Conservation (phyloP, 495 filamentous ascomycete genomes). For the Talaromyces proteolyticus region DNA sequence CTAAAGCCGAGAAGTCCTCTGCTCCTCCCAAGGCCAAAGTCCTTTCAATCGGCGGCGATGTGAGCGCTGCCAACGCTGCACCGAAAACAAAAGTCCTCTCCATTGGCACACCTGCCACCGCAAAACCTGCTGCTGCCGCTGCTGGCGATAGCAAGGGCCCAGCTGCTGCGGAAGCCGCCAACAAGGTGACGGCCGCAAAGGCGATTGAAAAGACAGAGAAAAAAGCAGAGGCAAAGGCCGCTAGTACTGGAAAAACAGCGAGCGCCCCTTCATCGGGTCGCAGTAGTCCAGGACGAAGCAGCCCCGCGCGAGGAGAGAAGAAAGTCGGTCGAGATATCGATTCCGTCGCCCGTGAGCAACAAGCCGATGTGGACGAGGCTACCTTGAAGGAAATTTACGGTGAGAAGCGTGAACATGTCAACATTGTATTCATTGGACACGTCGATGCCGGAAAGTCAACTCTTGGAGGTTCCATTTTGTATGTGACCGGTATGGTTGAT, state of each 20-base stretch:
- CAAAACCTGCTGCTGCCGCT: slow-evolving; percentile 32
- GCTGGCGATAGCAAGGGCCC: slow-evolving; percentile 50
- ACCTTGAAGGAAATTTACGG: slow-evolving; percentile 94
- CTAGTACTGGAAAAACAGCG: slow-evolving; percentile 63
- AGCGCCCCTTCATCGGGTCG: slow-evolving; percentile 74
- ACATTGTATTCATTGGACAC: slow-evolving; percentile 97
- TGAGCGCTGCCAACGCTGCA: slow-evolving; percentile 38
- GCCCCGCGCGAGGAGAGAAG: slow-evolving; percentile 39
- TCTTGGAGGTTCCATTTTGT: slow-evolving; percentile 85
- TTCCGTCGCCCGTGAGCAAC: slow-evolving; percentile 80
- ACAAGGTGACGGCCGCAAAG: slow-evolving; percentile 75
- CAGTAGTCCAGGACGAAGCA: slow-evolving; percentile 58
- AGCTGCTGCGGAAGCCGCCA: slow-evolving; percentile 44
- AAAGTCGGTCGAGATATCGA: slow-evolving; percentile 66
- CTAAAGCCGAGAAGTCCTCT: slow-evolving; percentile 27
- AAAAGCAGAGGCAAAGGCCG: slow-evolving; percentile 35
- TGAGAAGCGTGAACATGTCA: slow-evolving; percentile 84
- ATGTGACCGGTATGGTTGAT: slow-evolving; percentile 96
- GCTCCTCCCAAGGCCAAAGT: slow-evolving; percentile 64
- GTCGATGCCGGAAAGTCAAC: slow-evolving; percentile 98
- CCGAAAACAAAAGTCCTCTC: slow-evolving; percentile 63
- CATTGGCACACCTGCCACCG: slow-evolving; percentile 48
- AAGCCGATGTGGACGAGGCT: slow-evolving; percentile 84
- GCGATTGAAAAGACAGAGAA: slow-evolving; percentile 75
- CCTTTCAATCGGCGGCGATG: slow-evolving; percentile 53